These are phyloP conservation scores for Colletotrichum sp. DNA, from an alignment of 2,329 filamentous ascomycete genomes.

Conservation along the genomic window DNA sequence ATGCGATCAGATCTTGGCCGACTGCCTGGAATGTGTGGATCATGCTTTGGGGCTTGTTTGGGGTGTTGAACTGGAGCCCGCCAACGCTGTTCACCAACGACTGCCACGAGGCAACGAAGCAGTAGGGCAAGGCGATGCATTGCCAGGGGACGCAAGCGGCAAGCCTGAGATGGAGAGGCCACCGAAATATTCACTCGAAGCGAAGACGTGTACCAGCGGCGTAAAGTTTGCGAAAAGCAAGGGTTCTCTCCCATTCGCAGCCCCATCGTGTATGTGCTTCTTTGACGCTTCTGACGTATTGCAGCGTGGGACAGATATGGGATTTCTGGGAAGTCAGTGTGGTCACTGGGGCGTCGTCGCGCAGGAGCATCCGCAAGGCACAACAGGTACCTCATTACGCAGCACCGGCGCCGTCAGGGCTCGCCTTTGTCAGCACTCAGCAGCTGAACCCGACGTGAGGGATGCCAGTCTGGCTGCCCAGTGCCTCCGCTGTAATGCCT, in stretches of 20 bases:
- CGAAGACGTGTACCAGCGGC: background rate
- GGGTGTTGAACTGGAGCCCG: background rate
- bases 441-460: background rate
- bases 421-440: conserved; percentile 7
- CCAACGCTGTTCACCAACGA: background rate
- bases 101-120: background rate
- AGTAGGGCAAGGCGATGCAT: background rate
- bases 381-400: background rate
- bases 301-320: background rate
- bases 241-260: background rate
- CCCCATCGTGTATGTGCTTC: background rate
- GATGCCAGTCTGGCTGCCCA: background rate
- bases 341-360: background rate
- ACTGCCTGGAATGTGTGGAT: conserved; percentile 17
- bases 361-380: background rate
- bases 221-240: background rate
- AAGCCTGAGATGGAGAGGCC: background rate
- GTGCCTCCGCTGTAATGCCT: background rate
- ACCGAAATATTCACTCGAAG: background rate
- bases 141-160: background rate
- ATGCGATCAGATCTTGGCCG: conserved; percentile 18
- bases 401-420: background rate
- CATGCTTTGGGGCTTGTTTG: conserved; percentile 20
- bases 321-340: background rate
- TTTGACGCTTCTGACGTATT: conserved; percentile 11